Base-by-base conservation (phyloP, 495 filamentous ascomycete species). In the Neurospora sp. region DNA sequence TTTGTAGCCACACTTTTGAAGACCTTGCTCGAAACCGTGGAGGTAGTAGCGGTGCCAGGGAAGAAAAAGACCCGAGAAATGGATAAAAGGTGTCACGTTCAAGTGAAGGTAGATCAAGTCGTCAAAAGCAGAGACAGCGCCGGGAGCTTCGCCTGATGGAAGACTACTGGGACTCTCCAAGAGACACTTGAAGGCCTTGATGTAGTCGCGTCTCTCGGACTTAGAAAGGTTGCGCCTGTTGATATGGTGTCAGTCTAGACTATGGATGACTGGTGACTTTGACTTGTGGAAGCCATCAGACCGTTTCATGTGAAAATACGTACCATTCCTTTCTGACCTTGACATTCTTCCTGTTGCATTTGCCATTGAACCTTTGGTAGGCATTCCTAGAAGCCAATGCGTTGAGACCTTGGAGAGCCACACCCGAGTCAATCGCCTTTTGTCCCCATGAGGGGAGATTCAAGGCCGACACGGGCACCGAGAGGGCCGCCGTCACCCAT, bases 31-130 rank as follows among this genome's bases (percentile, higher is more conserved):
- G 76, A 89, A 93, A 11, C 83, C 78, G 77, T 83, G 87, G 70
- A 88, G 85, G 79, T 88, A 93, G 76, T 91, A 89, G 4, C 92
- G 86, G 77, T 94, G 92, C 90, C 91, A 94, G 11, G 88, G 82
- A 38, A 93, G 82, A 79, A 94, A 91, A 70, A 87, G 88, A 3
- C 90, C 91, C 80, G 88, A 89, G 70, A 84, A 85, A 75, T 93
- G 91, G 72, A 93, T 91, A 16, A 77, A 77, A 9, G 84, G 74
- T 0, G 89, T 90, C 74, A 90, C 84, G 74, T 88, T 87, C 75
- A 92, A 88, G 78, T 94, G 92, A 5, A 87, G 86, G 7, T 84
- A 89, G 40, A 89, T 85, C 74, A 94, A 93, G 79, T 94, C 91
- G 82, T 94, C 92, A 73, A 88, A 81, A n/a, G 76, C 31, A 11